phyloP scores from a whole-genome alignment of 2,329 filamentous ascomycete species.

The Penicillium sp. region DNA sequence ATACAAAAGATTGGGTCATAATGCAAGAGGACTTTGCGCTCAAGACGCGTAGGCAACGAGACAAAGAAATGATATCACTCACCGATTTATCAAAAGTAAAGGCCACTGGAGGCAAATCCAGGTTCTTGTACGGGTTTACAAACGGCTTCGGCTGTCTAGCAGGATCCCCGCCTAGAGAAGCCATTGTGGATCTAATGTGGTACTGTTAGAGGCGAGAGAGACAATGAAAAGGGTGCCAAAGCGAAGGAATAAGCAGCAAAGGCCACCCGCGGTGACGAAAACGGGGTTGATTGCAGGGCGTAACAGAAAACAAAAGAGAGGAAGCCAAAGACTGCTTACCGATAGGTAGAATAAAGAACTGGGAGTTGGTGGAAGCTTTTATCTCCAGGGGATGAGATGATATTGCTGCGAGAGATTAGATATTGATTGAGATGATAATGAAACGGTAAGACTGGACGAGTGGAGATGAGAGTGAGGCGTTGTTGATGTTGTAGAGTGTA shows the following conservation, averaged over 20 bases:
- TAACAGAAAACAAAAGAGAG: not conserved
- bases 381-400: not conserved
- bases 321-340: not conserved
- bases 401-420: not conserved
- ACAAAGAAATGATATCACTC: not conserved
- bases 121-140: constrained; percentile 9
- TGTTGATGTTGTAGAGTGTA: not conserved
- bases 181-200: constrained; percentile 1
- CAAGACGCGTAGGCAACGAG: not conserved
- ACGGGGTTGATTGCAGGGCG: not conserved
- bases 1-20: not conserved
- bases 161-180: constrained; percentile 7
- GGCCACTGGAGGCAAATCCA: constrained; percentile 12
- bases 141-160: constrained; percentile 10
- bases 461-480: not conserved
- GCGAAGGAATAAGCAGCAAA: not conserved
- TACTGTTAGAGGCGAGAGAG: not conserved
- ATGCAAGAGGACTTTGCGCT: not conserved
- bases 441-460: not conserved
- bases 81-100: constrained; percentile 6
- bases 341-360: not conserved
- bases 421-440: not conserved
- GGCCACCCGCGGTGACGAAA: not conserved
- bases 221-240: not conserved
- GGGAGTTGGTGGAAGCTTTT: not conserved